Base-by-base conservation (phyloP, 345 rosid genomes). In the Toxicodendron radicans region DNA sequence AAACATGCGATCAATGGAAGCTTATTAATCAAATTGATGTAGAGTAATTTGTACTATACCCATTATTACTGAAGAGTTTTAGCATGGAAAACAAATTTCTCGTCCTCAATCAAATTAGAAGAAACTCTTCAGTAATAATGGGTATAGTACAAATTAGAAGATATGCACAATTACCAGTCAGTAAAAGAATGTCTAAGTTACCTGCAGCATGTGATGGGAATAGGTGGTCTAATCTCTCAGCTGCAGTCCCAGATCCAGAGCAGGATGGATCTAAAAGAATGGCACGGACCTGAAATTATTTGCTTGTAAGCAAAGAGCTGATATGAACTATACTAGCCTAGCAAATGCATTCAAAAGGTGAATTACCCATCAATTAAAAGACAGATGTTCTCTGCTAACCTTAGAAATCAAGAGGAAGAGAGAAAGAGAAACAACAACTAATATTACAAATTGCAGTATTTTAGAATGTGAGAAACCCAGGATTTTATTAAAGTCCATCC, bases 231-330 rank as follows among this genome's bases (percentile, higher is more conserved):
- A 95, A 82, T 74, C 99, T 87, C 74, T 91, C 90, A 41, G 94
- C 83, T 21, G 83, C 68, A 49, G 95, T 95, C 75, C 99, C 97
- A 0, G 99, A 92, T 75, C 97, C 99, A 33, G 97, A 95, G 80
- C 99, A 95, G 67, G 97, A 95, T 63, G 99, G 99, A 79, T 95
- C 97, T 77, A 95, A 80, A 73, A 95, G 91, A 84, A 95, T 92
- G 51, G 91, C 95, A 45, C 80, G 83, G 77, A 92, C 86, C 97
- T 92, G 86, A 71, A 27, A 72, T 32, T 52, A 75, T 46, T 65
- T 66, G 30, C 54, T 46, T 49, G 48, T 72, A 11, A 69, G 73
- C 0, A 41, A 64, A 58, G 43, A 53, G 27, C 35, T 43, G 24
- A 46, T 45, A 68, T 8, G 20, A 4, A 10, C 11, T 3, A 56